Base-by-base conservation (phyloP, 805 yeast species). In the Sugiyamaella chiloensis region DNA sequence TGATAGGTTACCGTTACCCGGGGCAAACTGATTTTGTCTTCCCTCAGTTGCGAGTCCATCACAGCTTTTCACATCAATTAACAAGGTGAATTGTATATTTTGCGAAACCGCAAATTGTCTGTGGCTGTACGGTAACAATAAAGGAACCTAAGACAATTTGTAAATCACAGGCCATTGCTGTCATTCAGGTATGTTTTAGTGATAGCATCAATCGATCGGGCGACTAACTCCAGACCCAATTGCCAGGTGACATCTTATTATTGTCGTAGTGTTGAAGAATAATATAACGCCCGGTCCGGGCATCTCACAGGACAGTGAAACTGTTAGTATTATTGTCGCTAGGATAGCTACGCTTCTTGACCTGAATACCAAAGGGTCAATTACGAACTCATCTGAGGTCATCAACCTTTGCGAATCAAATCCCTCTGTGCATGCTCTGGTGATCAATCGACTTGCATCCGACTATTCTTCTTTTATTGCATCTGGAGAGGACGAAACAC, bases 391-490 rank as follows among this genome's bases (percentile, higher is more conserved):
- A 17, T 19, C 14, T 21, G 21, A 34, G 19, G 20, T 34, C 11
- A 16, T 16, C 37, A 21, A 12, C 11, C 21, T 34, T 34, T 34
- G 37, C 37, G 37, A 34, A 19, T 34, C 37, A 11, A 21, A 34
- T 34, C 37, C 37, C 14, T 5, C 20, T 5, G 37, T 34, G 19
- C 37, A 34, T 34, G 37, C 37, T 5, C 37, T n/a, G 37, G 37
- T 34, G 37, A 12, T 34, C 21, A 34, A 34, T n/a, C 16, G 37
- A 4, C 21, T 34, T 14, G 16, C 11, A 9, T n/a, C 12, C 37
- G 37, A 34, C 20, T 16, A 34, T 21, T 34, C 37, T 4, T 14
- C 37, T 11, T 34, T 14, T 19, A 34, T 34, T 11, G 20, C 37
- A 16, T 14, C 37, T 19, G 37, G 37, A 5, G 37, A 34, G 21